Percentiles rank a stretch among this genome's conserved stretches.
These are phyloP conservation scores for Lentinula detonsa DNA, from an alignment of 768 basidiomycete species.

Conservation along the genomic window DNA sequence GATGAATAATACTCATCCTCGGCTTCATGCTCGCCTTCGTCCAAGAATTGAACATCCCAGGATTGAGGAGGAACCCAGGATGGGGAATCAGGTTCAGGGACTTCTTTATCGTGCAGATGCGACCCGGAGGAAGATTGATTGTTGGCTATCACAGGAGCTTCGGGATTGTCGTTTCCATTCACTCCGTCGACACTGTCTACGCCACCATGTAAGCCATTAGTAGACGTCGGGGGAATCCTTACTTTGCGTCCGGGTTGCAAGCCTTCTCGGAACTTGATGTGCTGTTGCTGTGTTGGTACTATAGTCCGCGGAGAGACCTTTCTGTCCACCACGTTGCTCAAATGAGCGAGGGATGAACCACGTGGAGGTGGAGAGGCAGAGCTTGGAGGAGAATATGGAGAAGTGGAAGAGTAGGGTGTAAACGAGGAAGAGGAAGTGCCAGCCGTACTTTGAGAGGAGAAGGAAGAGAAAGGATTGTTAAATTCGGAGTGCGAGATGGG, in stretches of 20 bases:
- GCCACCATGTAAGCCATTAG: not conserved
- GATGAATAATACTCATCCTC: conserved; percentile 33
- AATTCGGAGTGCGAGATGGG: conserved; percentile 24
- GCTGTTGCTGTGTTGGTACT: conserved; percentile 11
- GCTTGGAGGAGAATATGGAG: conserved; percentile 19
- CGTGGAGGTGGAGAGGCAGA: conserved; percentile 15
- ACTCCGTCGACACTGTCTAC: conserved; percentile 3
- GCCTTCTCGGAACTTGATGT: conserved; percentile 1
- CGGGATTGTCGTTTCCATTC: conserved; percentile 7
- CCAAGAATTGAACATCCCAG: conserved; percentile 47
- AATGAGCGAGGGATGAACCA: conserved; percentile 10
- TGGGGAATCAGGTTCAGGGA: conserved; percentile 16
- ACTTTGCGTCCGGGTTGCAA: not conserved
- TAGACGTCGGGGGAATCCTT: not conserved
- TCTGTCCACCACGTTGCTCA: conserved; percentile 15
- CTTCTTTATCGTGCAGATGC: not conserved
- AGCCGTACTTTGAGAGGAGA: conserved; percentile 5
- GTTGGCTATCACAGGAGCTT: not conserved
- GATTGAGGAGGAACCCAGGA: conserved; percentile 72
- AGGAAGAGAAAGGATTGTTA: conserved; percentile 33
- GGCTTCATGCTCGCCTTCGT: conserved; percentile 35
- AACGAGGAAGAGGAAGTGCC: conserved; percentile 26
- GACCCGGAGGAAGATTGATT: not conserved
- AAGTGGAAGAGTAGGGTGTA: conserved; percentile 33
- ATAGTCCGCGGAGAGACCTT: conserved; percentile 52